phyloP scores from a whole-genome alignment of 345 rosid species.

The Lagerstroemia speciosa region DNA sequence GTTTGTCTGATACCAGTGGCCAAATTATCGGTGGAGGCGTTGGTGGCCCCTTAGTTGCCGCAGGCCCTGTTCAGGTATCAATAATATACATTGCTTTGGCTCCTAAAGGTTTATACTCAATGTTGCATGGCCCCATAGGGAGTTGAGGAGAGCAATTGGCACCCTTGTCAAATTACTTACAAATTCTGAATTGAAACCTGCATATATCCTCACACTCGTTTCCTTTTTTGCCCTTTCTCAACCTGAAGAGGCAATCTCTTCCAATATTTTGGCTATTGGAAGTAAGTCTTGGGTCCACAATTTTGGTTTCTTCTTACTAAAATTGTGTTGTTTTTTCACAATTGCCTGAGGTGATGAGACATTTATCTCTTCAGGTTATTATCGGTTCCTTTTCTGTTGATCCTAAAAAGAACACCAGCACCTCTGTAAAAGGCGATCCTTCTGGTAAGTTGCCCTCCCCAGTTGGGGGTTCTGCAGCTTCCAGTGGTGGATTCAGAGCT shows the following conservation, averaged over 20 bases:
- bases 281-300: background rate
- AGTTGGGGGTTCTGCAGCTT: slow-evolving; percentile 2
- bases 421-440: background rate
- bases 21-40: slow-evolving; percentile 88
- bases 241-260: too few species aligned
- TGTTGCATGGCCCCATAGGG: background rate
- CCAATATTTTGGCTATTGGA: background rate
- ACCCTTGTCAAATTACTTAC: background rate
- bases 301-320: background rate
- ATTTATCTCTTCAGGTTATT: slow-evolving; percentile 6
- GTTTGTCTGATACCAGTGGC: slow-evolving; percentile 60
- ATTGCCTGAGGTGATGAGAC: background rate
- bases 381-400: slow-evolving; percentile 9
- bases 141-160: background rate
- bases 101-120: background rate
- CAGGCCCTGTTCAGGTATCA: slow-evolving; percentile 88
- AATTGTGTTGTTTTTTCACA: background rate
- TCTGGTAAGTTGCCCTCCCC: slow-evolving; percentile 7
- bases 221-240: too few species aligned
- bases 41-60: slow-evolving; percentile 73
- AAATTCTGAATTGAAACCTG: background rate
- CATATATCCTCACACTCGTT: background rate
- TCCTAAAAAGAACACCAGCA: slow-evolving; percentile 5
- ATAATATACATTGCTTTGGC: background rate
- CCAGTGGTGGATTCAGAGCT: slow-evolving; percentile 6